These are phyloP conservation scores for Lichtheimia corymbifera DNA, from an alignment of 371 early-diverging fungal species.

Conservation along the genomic window DNA sequence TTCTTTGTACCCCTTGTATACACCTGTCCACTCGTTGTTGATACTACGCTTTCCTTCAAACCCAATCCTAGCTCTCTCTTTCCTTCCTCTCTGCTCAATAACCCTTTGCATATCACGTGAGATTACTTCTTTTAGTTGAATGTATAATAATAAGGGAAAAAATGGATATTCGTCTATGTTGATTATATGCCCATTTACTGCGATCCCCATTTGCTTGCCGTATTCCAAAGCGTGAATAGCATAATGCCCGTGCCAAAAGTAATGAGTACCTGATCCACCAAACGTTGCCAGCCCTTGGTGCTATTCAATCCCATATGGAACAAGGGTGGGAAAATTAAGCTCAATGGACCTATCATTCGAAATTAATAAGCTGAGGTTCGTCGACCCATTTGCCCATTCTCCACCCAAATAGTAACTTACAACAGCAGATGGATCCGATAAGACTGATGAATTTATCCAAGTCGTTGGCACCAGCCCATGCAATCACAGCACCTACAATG, in stretches of 20 bases:
- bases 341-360: slow-evolving; percentile 32
- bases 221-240: slow-evolving; percentile 68
- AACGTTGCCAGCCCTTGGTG: slow-evolving; percentile 47
- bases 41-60: no score
- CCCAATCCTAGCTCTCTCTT: no score
- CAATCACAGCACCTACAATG: slow-evolving; percentile 63
- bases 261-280: slow-evolving; percentile 62
- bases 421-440: slow-evolving; percentile 88
- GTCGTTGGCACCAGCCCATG: slow-evolving; percentile 77
- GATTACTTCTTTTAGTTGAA: no score
- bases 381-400: neutral
- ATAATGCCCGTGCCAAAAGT: slow-evolving; percentile 77
- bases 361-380: neutral
- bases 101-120: no score
- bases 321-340: slow-evolving; percentile 46
- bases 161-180: no score
- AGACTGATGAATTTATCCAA: slow-evolving; percentile 90
- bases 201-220: slow-evolving; percentile 40
- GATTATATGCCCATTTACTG: no score
- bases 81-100: no score
- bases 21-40: no score
- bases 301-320: slow-evolving; percentile 35
- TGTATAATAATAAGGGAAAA: no score
- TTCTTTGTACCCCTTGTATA: no score
- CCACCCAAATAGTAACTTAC: slow-evolving; percentile 28